A percentile compares a stretch with the other conserved stretches of the same genome.
phyloP scores from a whole-genome alignment of 2,329 filamentous ascomycete species.

The Elsinoe ampelina region DNA sequence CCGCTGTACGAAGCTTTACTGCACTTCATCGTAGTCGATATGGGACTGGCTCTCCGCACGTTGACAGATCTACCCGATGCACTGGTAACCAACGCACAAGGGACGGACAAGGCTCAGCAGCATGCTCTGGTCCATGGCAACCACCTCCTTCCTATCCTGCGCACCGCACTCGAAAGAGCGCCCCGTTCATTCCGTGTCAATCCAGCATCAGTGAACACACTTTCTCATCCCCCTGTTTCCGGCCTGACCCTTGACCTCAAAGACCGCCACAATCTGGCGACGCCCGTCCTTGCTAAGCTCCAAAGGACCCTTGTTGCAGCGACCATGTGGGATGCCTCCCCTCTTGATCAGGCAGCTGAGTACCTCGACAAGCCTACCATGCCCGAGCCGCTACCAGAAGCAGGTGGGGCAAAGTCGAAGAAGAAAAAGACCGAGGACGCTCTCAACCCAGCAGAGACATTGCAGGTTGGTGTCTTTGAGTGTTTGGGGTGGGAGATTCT shows the following conservation, averaged over 20 bases:
- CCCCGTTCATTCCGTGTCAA: constrained; percentile 7
- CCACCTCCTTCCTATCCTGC: background rate
- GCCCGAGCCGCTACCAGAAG: background rate
- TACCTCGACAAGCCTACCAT: background rate
- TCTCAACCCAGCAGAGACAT: background rate
- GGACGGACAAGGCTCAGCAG: background rate
- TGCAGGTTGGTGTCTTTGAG: background rate
- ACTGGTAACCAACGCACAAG: too few species aligned
- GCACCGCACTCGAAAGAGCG: background rate
- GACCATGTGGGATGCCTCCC: background rate
- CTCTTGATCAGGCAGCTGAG: background rate
- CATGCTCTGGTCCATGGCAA: background rate
- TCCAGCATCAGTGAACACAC: background rate
- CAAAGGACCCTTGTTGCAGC: constrained; percentile 2
- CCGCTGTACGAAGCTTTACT: background rate
- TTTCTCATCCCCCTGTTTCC: background rate
- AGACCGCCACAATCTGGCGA: background rate
- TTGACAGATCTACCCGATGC: too few species aligned
- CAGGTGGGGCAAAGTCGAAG: background rate
- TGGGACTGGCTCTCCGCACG: too few species aligned
- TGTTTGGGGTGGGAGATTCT: constrained; percentile 9
- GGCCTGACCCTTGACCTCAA: background rate
- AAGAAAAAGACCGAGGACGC: background rate
- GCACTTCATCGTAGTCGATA: too few species aligned
- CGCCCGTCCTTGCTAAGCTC: background rate